These are phyloP conservation scores for Castanea mollissima DNA, from an alignment of 306 rosid species.

Conservation along the genomic window DNA sequence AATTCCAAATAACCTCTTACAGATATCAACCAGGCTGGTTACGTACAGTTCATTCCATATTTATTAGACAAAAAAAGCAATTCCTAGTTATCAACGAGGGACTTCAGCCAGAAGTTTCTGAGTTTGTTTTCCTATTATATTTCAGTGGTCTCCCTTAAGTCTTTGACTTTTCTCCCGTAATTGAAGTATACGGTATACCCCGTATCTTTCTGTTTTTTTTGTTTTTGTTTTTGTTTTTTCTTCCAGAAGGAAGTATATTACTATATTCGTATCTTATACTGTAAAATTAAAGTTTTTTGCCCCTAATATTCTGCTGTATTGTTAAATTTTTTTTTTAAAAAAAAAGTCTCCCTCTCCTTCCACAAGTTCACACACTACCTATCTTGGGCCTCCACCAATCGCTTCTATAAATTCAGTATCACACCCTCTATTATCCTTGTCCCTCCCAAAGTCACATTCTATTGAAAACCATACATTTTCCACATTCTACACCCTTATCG, in stretches of 20 bases:
- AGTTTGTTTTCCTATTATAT: not conserved
- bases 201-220: too few species aligned
- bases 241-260: too few species aligned
- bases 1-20: too few species aligned
- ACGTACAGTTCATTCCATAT: slow-evolving; percentile 8
- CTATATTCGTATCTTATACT: not conserved
- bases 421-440: not conserved
- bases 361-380: slow-evolving; percentile 27
- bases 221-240: too few species aligned
- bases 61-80: slow-evolving; percentile 2
- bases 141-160: not conserved
- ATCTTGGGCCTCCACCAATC: not conserved
- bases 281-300: not conserved
- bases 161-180: not conserved
- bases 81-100: not conserved
- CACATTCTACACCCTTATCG: not conserved
- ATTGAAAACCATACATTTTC: too few species aligned
- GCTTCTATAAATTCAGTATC: slow-evolving; percentile 29
- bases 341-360: slow-evolving; percentile 2
- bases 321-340: too few species aligned
- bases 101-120: not conserved
- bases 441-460: not conserved
- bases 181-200: too few species aligned
- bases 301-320: not conserved
- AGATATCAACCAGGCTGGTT: too few species aligned